A percentile compares a stretch with the other conserved stretches of the same genome.
These are phyloP conservation scores for Mitragyna speciosa DNA, from an alignment of 257 asterid genomes.

Conservation along the genomic window DNA sequence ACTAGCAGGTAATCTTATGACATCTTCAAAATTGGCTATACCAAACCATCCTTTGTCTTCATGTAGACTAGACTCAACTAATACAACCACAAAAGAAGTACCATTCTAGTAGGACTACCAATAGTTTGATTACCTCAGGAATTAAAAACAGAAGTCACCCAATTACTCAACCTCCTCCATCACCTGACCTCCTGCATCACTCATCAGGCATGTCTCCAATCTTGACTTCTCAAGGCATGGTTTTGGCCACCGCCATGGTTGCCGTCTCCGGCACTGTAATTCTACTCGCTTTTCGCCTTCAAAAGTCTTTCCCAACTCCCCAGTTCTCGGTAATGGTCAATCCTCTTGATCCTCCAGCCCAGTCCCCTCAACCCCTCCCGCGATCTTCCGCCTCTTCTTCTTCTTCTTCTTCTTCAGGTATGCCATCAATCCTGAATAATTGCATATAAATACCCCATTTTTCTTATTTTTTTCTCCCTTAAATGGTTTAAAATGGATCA, in stretches of 20 bases:
- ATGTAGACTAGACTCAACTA: neutral
- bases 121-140: neutral
- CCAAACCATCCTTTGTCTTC: conserved; percentile 19
- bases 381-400: conserved; percentile 44
- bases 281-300: conserved; percentile 65
- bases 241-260: conserved; percentile 85
- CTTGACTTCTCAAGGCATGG: conserved; percentile 62
- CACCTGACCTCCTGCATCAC: neutral
- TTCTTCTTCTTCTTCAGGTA: conserved; percentile 39
- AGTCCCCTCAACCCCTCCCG: conserved; percentile 19
- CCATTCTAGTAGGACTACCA: neutral
- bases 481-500: neutral
- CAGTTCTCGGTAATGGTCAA: conserved; percentile 25
- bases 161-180: neutral
- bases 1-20: neutral
- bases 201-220: conserved; percentile 39
- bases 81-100: neutral
- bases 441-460: neutral
- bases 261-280: conserved; percentile 81
- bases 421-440: no score
- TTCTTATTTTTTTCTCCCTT: neutral
- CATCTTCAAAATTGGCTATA: conserved; percentile 13
- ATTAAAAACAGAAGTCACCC: neutral
- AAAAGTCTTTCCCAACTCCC: conserved; percentile 37
- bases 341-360: conserved; percentile 16